Conservation (phyloP, 1,284 basidiomycete species). For the Sporisorium iseilematis-ciliati region DNA sequence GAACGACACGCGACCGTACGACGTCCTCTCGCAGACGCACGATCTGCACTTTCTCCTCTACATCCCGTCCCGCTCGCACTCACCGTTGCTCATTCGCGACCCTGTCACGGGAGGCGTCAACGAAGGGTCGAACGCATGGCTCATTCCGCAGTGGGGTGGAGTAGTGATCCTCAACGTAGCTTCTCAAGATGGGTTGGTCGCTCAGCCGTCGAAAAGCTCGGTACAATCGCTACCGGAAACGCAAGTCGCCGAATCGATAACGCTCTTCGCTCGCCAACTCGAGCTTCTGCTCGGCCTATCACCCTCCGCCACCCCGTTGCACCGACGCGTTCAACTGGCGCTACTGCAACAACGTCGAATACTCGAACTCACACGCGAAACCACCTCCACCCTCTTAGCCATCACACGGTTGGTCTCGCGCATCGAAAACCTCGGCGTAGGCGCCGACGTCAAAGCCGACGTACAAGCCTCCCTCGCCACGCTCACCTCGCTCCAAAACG, state of each 20-base stretch:
- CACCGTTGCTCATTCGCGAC: slow-evolving; percentile 80
- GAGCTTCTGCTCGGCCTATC: slow-evolving; percentile 80
- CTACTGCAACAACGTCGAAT: slow-evolving; percentile 49
- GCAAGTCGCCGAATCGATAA: slow-evolving; percentile 76
- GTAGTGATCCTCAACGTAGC: slow-evolving; percentile 80
- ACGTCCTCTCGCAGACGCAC: slow-evolving; percentile 68
- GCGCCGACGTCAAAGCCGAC: slow-evolving; percentile 44
- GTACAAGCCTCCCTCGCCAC: slow-evolving; percentile 22
- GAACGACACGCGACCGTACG: slow-evolving; percentile 18
- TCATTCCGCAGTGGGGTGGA: slow-evolving; percentile 95
- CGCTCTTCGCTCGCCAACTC: slow-evolving; percentile 81
- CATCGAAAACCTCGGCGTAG: slow-evolving; percentile 64
- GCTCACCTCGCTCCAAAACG: slow-evolving; percentile 57
- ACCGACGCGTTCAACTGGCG: slow-evolving; percentile 10
- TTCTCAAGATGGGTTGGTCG: neutral
- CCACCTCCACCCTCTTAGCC: slow-evolving; percentile 54
- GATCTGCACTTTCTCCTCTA: slow-evolving; percentile 93
- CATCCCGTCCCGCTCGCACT: slow-evolving; percentile 79
- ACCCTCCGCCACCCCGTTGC: neutral
- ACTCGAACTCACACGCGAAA: slow-evolving; percentile 48
- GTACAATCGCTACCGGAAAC: slow-evolving; percentile 15
- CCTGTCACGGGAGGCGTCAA: slow-evolving; percentile 17
- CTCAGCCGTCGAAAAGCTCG: neutral
- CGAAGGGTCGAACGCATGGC: slow-evolving; percentile 75
- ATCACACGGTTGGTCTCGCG: slow-evolving; percentile 58